Conservation (phyloP, 1,139 yeast species). For the Zygoascus hellenicus region DNA sequence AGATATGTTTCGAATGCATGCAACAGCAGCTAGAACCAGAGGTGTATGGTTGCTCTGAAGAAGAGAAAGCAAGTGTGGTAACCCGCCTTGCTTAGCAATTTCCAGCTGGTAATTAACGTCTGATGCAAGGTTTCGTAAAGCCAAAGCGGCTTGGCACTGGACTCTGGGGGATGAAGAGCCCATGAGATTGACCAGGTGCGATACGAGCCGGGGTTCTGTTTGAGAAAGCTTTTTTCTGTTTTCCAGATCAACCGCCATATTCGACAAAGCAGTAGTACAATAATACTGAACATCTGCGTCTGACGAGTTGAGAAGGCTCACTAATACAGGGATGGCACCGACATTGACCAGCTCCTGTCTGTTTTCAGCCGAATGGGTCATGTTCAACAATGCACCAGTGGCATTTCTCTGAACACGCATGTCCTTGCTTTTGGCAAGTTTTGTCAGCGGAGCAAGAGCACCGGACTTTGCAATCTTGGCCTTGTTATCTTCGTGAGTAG, state of each 20-base stretch:
- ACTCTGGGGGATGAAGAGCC: constrained; percentile 86
- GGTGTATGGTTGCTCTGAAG: constrained; percentile 90
- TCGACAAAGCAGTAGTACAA: constrained; percentile 94
- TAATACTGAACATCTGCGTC: constrained; percentile 98
- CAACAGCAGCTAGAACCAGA: constrained; percentile 90
- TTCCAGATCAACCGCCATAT: constrained; percentile 91
- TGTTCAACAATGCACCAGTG: constrained; percentile 92
- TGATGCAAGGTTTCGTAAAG: constrained; percentile 89
- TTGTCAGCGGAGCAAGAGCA: constrained; percentile 90
- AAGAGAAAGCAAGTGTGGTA: constrained; percentile 83
- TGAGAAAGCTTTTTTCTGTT: constrained; percentile 84
- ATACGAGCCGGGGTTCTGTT: constrained; percentile 90
- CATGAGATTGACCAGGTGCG: constrained; percentile 85
- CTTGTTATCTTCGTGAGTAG: constrained; percentile 97
- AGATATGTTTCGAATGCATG: constrained; percentile 93
- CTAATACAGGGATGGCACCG: constrained; percentile 95
- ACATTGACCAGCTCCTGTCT: constrained; percentile 96
- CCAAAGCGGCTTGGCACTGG: constrained; percentile 97
- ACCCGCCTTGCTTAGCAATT: constrained; percentile 91
- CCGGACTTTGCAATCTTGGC: constrained; percentile 94
- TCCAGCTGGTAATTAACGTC: constrained; percentile 90
- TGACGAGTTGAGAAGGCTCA: constrained; percentile 74
- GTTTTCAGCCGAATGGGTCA: constrained; percentile 97
- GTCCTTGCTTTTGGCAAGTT: constrained; percentile 89
- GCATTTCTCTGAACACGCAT: constrained; percentile 97